These are phyloP conservation scores for Apiotrichum montevideense DNA, from an alignment of 1,284 basidiomycete genomes.

Conservation along the genomic window DNA sequence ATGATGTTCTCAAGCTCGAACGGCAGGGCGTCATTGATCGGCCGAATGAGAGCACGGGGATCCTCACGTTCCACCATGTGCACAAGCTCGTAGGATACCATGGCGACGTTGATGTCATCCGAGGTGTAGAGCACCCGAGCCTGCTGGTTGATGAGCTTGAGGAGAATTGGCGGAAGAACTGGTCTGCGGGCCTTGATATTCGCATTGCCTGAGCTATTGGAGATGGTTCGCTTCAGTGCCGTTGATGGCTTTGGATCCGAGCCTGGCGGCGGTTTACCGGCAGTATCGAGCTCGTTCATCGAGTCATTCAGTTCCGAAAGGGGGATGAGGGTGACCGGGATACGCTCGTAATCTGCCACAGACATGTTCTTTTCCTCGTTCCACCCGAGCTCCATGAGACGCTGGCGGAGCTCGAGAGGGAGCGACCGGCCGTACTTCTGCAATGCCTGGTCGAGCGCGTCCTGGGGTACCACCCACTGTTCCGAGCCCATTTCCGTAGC, in stretches of 20 bases:
- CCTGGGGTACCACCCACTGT: constrained; percentile 32
- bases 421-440: constrained; percentile 34
- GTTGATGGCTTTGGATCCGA: neutral
- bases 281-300: neutral
- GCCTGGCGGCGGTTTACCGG: neutral
- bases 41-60: constrained; percentile 55
- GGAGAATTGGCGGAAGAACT: constrained; percentile 28
- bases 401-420: constrained; percentile 36
- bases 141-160: constrained; percentile 26
- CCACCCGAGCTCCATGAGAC: constrained; percentile 42
- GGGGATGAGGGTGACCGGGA: constrained; percentile 31
- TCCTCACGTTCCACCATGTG: constrained; percentile 71
- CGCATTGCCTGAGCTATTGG: constrained; percentile 2
- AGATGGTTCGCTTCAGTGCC: neutral
- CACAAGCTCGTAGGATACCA: constrained; percentile 56
- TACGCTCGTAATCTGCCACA: constrained; percentile 27
- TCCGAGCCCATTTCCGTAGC: constrained; percentile 36
- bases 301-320: neutral
- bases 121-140: constrained; percentile 52
- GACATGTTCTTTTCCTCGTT: constrained; percentile 29
- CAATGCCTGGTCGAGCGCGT: constrained; percentile 35
- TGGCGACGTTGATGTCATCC: constrained; percentile 54
- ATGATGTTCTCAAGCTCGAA: constrained; percentile 52
- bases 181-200: constrained; percentile 10
- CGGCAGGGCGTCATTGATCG: constrained; percentile 58